A percentile compares a stretch with the other conserved stretches of the same genome.
Conservation (phyloP, 1,284 basidiomycete genomes). For the Apiotrichum akiyoshidainum region DNA sequence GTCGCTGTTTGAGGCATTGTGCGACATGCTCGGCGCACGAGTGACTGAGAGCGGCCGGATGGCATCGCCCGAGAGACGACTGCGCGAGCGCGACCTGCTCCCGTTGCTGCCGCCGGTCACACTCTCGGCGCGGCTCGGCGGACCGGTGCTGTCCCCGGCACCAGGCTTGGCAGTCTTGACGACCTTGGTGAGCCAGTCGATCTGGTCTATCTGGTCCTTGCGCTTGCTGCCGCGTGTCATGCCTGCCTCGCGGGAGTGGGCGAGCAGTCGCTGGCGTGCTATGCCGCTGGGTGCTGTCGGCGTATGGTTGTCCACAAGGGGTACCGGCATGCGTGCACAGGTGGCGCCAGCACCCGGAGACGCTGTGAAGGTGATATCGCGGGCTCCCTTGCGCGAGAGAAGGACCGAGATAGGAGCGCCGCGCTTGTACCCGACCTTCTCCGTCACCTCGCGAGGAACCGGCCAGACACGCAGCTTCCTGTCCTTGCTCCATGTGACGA, state of each 20-base stretch:
- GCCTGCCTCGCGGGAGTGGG: slow-evolving; percentile 33
- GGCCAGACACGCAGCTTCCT: slow-evolving; percentile 91
- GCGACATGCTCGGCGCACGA: slow-evolving; percentile 6
- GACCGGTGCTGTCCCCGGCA: slow-evolving; percentile 8
- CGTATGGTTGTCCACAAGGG: slow-evolving; percentile 13
- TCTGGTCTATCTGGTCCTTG: slow-evolving; percentile 42
- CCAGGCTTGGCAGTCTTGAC: slow-evolving; percentile 24
- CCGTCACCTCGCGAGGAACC: slow-evolving; percentile 61
- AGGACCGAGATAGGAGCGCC: slow-evolving; percentile 55
- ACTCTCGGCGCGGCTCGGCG: slow-evolving; percentile 11
- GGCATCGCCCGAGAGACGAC: not conserved
- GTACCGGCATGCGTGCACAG: not conserved
- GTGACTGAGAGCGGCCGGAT: slow-evolving; percentile 9
- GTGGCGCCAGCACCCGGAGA: slow-evolving; percentile 10
- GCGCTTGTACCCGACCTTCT: slow-evolving; percentile 53
- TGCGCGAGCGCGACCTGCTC: slow-evolving; percentile 27
- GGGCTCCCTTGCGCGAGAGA: slow-evolving; percentile 52
- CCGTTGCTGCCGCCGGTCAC: slow-evolving; percentile 21
- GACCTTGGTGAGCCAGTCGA: slow-evolving; percentile 50
- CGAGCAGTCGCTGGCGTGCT: slow-evolving; percentile 31
- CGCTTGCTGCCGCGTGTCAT: slow-evolving; percentile 49
- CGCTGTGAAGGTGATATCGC: slow-evolving; percentile 45
- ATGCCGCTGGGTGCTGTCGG: slow-evolving; percentile 36
- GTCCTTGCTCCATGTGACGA: slow-evolving; percentile 97
- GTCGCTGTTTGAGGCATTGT: slow-evolving; percentile 21